Base-by-base conservation (phyloP, 768 basidiomycete genomes). In the Lentinula sp. region DNA sequence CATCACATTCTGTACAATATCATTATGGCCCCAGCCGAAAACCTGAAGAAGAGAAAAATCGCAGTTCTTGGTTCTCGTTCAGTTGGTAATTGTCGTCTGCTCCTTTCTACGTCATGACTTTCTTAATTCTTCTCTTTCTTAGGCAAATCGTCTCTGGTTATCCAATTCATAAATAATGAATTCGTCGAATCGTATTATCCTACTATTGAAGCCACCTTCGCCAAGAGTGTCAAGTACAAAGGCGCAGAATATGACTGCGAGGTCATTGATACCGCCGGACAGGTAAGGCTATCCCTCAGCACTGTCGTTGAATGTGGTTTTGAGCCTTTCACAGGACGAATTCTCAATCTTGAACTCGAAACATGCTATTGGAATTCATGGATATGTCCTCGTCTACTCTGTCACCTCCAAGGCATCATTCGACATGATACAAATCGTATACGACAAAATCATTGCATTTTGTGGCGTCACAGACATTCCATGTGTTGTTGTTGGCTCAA, bases 201-300 rank as follows among this genome's bases (percentile, higher is more conserved):
- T 42, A 98, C 95, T 55, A 96, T 96, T 70, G 95, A 98, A 74
- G 85, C 81, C 66, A 93, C 90, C 12, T 90, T 88, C 72, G 81
- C 86, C 56, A 97, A 96, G 81, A 87, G 81, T 62, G 86, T 98
- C 69, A 83, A 81, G 61, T 89, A 91, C 78, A 92, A 91, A 60
- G 95, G 95, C 54, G 81, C 88, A 36, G 93, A 95, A 69, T 98
- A 95, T 69, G 89, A 94, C 63, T 95, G 95, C 76, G 94, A 96
- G 75, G 95, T 98, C 77, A 93, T 98, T 67, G 96, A 98, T 73
- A 96, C 94, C 64, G 96, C 96, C 55, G 96, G 96, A 33, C 96
- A 98, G 85, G 95, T 93, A 60, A 65, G 84, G 71, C 43, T 6
- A 4, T 50, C 18, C 15, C 4, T 18, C 28, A 9, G 52, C 48